Conservation (phyloP, 169 alveolate species). For the Fabrea salina region DNA sequence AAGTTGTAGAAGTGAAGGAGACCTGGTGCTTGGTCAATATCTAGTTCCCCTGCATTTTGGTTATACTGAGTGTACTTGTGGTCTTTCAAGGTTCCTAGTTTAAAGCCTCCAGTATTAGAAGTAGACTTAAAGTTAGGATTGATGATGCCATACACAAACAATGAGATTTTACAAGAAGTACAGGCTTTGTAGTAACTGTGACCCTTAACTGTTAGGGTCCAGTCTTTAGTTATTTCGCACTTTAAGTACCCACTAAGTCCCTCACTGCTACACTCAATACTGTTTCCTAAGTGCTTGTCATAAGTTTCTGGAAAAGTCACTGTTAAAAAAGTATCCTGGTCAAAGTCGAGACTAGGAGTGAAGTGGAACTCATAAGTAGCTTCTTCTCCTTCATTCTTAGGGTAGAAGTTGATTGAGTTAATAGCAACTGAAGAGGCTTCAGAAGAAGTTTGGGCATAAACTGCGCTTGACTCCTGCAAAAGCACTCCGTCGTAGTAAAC, state of each 20-base stretch:
- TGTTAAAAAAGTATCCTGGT: neutral
- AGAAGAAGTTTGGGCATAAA: neutral
- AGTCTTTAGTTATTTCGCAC: conserved; percentile 4
- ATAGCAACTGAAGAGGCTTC: neutral
- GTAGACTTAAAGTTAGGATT: conserved; percentile 11
- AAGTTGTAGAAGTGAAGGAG: neutral
- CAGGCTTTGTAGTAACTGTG: neutral
- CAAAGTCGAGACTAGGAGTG: neutral
- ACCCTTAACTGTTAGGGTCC: conserved; percentile 15
- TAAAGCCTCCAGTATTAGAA: conserved; percentile 18
- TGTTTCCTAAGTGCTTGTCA: conserved; percentile 20
- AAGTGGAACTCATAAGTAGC: conserved; percentile 27
- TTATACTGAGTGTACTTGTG: neutral
- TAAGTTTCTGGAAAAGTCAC: conserved; percentile 20
- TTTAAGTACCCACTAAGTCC: conserved; percentile 29
- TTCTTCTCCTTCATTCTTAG: conserved; percentile 30
- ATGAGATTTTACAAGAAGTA: neutral
- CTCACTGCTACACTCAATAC: conserved; percentile 19
- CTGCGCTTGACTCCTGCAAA: neutral
- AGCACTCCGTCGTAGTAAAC: conserved; percentile 13
- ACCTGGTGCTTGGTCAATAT: neutral
- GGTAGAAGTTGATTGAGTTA: conserved; percentile 9
- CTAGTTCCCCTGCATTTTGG: conserved; percentile 24
- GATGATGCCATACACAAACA: conserved; percentile 5
- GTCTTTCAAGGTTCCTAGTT: neutral